Percentiles rank a stretch among this genome's conserved stretches.
phyloP scores from a whole-genome alignment of 768 basidiomycete genomes.

The Rhizopogon sp. region DNA sequence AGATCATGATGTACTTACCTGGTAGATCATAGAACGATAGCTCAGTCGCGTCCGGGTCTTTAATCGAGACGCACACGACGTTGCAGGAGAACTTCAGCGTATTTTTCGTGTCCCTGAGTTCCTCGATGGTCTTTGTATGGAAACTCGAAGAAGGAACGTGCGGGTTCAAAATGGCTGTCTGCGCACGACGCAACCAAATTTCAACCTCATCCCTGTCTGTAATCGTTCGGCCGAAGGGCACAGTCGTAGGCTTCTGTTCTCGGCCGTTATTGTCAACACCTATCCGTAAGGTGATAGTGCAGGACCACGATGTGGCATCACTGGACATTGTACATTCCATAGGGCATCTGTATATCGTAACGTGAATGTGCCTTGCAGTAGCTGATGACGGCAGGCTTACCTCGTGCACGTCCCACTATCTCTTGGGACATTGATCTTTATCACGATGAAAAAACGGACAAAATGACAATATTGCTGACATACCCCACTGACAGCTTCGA shows the following conservation, averaged over 20 bases:
- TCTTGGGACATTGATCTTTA: slow-evolving; percentile 37
- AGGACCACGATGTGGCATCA: slow-evolving; percentile 24
- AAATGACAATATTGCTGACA: slow-evolving; percentile 6
- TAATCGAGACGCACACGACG: slow-evolving; percentile 36
- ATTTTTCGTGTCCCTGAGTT: slow-evolving; percentile 9
- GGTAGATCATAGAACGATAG: slow-evolving; percentile 37
- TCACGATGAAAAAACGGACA: background rate
- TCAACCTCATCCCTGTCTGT: slow-evolving; percentile 42
- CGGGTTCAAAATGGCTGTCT: slow-evolving; percentile 51
- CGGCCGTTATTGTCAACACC: slow-evolving; percentile 31
- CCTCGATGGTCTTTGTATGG: slow-evolving; percentile 5
- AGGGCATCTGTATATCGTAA: slow-evolving; percentile 21
- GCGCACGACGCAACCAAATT: slow-evolving; percentile 51
- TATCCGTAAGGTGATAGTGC: slow-evolving; percentile 38
- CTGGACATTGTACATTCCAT: slow-evolving; percentile 31
- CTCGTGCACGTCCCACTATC: slow-evolving; percentile 43
- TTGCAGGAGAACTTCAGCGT: slow-evolving; percentile 33
- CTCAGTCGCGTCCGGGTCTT: slow-evolving; percentile 33
- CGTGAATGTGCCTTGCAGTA: background rate
- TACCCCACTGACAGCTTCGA: slow-evolving; percentile 47
- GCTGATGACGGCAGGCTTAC: background rate
- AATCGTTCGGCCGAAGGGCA: slow-evolving; percentile 38
- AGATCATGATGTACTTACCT: slow-evolving; percentile 15
- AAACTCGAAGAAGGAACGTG: slow-evolving; percentile 23
- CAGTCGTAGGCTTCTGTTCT: slow-evolving; percentile 18